A percentile compares a stretch with the other conserved stretches of the same genome.
Conservation (phyloP, 2,329 filamentous ascomycete genomes). For the Kalmusia sp. region DNA sequence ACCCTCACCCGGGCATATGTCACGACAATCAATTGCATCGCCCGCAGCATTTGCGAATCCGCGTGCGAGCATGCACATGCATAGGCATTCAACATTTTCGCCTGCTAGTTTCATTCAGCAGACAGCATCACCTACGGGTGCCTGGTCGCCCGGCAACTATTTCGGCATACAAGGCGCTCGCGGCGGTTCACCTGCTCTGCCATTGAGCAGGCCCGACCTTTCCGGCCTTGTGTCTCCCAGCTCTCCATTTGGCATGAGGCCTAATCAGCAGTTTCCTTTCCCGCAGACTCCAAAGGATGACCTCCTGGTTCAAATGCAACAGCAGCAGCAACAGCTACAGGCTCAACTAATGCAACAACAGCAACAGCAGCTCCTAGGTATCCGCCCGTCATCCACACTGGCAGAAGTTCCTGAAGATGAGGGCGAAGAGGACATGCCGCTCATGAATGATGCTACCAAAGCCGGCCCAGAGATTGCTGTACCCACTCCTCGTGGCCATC, state of each 20-base stretch:
- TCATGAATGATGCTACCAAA: conserved; percentile 47
- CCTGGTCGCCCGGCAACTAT: conserved; percentile 51
- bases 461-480: conserved; percentile 62
- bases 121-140: conserved; percentile 61
- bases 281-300: conserved; percentile 46
- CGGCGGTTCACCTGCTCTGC: conserved; percentile 51
- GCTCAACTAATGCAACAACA: conserved; percentile 62
- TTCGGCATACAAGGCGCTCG: conserved; percentile 48
- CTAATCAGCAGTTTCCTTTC: conserved; percentile 52
- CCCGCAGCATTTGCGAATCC: conserved; percentile 70
- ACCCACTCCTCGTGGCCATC: conserved; percentile 66
- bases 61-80: conserved; percentile 64
- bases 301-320: conserved; percentile 54
- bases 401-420: conserved; percentile 79
- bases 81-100: conserved; percentile 75
- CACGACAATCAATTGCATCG: conserved; percentile 70
- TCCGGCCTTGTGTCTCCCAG: conserved; percentile 52
- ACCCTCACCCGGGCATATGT: conserved; percentile 63
- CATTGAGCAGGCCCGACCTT: conserved; percentile 46
- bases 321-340: conserved; percentile 60
- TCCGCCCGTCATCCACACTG: conserved; percentile 57
- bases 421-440: conserved; percentile 62
- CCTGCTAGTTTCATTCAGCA: conserved; percentile 72
- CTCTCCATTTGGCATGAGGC: conserved; percentile 67
- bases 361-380: conserved; percentile 55